Evolutionary conservation across 441 rosid genomes (phyloP).

Genomic region (Arabidopsis hybrid): DNA sequence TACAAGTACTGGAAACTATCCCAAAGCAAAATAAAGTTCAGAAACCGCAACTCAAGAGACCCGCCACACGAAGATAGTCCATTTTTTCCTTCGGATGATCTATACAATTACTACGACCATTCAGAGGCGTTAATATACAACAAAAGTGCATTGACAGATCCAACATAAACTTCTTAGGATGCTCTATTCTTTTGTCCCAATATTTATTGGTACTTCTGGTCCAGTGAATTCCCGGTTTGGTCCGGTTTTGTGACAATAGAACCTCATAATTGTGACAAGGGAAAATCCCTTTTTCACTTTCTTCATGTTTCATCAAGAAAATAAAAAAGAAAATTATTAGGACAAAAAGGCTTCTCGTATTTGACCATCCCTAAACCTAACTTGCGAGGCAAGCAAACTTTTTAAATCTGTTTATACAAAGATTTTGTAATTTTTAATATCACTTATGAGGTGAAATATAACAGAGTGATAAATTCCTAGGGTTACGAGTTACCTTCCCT

Average conservation of each 20-base stretch:
- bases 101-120: constrained; percentile 16
- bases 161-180: constrained; percentile 24
- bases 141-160: constrained; percentile 29
- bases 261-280: not conserved
- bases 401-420: too few relatives aligned
- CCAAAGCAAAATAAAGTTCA: constrained; percentile 32
- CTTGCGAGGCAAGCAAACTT: not conserved
- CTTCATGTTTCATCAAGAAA: not conserved
- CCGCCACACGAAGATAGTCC: constrained; percentile 26
- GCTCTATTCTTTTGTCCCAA: constrained; percentile 17
- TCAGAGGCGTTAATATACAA: constrained; percentile 12
- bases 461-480: too few relatives aligned
- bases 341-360: not conserved
- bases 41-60: constrained; percentile 41
- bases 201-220: constrained; percentile 21
- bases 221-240: constrained; percentile 1
- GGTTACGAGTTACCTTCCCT: too few relatives aligned
- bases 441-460: too few relatives aligned
- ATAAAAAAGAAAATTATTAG: not conserved
- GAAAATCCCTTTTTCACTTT: not conserved
- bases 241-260: constrained; percentile 23
- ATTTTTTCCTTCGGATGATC: constrained; percentile 1
- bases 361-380: constrained; percentile 8
- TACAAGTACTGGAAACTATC: constrained; percentile 74
- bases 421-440: too few relatives aligned